Evolutionary conservation across 495 filamentous ascomycete genomes (phyloP), one percentile per base, ranked within the genome.

Genomic region (Daldinia vernicosa): DNA sequence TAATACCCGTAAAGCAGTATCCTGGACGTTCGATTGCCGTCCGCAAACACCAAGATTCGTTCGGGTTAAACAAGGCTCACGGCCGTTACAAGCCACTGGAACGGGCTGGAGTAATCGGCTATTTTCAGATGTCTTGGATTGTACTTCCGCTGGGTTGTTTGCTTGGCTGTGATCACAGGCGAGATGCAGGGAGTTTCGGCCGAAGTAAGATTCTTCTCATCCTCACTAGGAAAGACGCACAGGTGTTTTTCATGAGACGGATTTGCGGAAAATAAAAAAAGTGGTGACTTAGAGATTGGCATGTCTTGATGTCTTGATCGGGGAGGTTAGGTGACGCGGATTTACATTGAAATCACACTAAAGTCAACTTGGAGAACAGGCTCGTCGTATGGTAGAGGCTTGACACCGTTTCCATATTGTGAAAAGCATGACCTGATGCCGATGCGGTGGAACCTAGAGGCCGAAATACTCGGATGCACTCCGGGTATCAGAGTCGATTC

Each of bases 161-260:
- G 57, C 60, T 72, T 37, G 12, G n/a, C 50, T 58, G 61, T 32
- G 57, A 52, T 59, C 58, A 63, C 53, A 69, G 70, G 66, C 66
- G 70, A 69, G 66, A 53, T 69, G 70, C 70, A 73, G 57, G 61
- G 66, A 24, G 55, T 54, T 66, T 66, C 71, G 66, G 71, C 63
- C 61, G 71, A 74, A 67, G 52, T 39, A 30, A 66, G 50, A 39
- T 69, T 11, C 26, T 53, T 32, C 15, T n/a, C 33, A 19, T 56
- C 24, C 19, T 37, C 17, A 43, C 33, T 35, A 27, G 35, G 37
- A 68, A 54, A 52, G 40, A 55, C 17, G 45, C 27, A 22, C 19
- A 47, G 14, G 56, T 51, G 22, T 57, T 39, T 45, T 61, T 40
- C 33, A 66, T 62, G 45, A 57, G 52, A 19, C 5, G 45, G 39